A percentile compares a stretch with the other conserved stretches of the same genome.
Evolutionary conservation across 495 filamentous ascomycete genomes (phyloP).

Genomic region (Lophiotrema nucula): DNA sequence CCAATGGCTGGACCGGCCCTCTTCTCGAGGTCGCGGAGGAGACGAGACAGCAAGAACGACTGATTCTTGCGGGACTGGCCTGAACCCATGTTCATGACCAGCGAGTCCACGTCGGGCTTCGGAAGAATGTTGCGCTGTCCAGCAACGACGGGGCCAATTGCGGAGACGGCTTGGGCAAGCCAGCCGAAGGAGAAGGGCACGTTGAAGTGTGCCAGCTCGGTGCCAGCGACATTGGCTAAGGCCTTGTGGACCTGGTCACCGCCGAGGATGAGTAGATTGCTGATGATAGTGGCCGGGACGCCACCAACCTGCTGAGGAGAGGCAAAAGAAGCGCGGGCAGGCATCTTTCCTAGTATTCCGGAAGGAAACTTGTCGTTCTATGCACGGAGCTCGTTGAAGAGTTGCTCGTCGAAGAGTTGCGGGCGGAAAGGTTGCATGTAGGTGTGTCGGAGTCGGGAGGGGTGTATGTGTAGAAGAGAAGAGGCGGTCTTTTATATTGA

Average conservation of each 20-base stretch:
- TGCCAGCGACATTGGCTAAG: background rate
- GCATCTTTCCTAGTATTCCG: no score
- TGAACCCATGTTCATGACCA: background rate
- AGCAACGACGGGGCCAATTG: background rate
- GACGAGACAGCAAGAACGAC: background rate
- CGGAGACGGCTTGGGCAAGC: background rate
- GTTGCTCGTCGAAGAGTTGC: no score
- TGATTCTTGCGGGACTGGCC: background rate
- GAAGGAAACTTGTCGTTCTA: no score
- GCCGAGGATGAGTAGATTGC: background rate
- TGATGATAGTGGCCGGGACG: background rate
- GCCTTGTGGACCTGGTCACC: background rate
- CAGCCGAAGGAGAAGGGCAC: background rate
- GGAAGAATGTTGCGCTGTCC: background rate
- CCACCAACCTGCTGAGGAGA: no score
- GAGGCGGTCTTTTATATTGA: no score
- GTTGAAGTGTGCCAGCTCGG: background rate
- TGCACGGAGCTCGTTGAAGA: no score
- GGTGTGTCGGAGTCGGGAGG: no score
- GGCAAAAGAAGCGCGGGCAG: no score
- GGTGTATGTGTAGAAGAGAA: no score
- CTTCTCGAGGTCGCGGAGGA: slow-evolving; percentile 1
- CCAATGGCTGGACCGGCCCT: background rate
- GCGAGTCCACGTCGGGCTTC: background rate
- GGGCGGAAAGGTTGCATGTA: no score